A percentile compares a stretch with the other conserved stretches of the same genome.
Conservation (phyloP, 2,329 filamentous ascomycete species). For the Periconia macrospinosa region DNA sequence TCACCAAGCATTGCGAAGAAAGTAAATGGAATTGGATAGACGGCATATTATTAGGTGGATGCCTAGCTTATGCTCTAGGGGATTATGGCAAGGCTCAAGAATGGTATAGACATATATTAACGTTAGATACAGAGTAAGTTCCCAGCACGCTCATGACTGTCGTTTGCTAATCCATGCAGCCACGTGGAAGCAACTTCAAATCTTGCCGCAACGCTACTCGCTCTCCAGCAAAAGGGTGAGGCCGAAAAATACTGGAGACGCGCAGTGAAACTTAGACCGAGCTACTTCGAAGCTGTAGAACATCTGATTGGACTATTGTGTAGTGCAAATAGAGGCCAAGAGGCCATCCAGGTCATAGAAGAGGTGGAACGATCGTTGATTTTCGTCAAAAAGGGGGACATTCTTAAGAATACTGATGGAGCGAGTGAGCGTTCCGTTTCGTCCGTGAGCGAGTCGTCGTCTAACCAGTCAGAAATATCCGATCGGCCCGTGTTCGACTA, state of each 20-base stretch:
- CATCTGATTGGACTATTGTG: constrained; percentile 89
- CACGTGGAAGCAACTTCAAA: constrained; percentile 95
- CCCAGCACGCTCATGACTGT: constrained; percentile 12
- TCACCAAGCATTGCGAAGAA: constrained; percentile 43
- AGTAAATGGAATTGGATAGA: constrained; percentile 71
- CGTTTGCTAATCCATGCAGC: constrained; percentile 46
- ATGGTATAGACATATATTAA: constrained; percentile 72
- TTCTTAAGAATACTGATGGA: constrained; percentile 54
- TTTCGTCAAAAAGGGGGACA: constrained; percentile 49
- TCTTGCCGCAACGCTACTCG: constrained; percentile 84
- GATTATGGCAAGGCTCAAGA: constrained; percentile 76
- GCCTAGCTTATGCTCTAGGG: constrained; percentile 86
- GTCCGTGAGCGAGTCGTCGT: constrained; percentile 58
- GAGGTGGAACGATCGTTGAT: constrained; percentile 77
- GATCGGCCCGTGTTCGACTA: constrained; percentile 60
- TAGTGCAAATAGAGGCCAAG: constrained; percentile 74
- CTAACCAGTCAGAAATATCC: constrained; percentile 57
- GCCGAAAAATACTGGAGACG: constrained; percentile 84
- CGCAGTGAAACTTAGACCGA: constrained; percentile 80
- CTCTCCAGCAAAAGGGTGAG: constrained; percentile 78
- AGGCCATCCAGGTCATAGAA: constrained; percentile 85
- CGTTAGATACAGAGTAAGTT: constrained; percentile 58
- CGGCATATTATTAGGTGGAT: constrained; percentile 88
- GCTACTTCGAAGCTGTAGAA: constrained; percentile 92
- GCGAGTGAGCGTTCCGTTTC: constrained; percentile 64